Base-by-base conservation (phyloP, 2,329 filamentous ascomycete species). In the Decorospora gaudefroyi region DNA sequence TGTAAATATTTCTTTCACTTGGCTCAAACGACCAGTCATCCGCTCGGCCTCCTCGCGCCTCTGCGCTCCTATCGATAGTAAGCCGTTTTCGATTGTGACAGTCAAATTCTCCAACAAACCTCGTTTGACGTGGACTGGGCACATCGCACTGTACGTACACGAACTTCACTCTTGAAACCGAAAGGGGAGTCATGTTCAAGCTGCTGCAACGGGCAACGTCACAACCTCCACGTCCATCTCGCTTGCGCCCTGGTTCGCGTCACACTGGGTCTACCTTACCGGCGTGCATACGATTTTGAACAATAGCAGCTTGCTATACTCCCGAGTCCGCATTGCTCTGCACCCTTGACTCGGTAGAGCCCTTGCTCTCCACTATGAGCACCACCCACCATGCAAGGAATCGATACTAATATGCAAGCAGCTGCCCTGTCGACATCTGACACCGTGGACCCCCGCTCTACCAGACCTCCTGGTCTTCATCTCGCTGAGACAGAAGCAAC, bases 91-190 rank as follows among this genome's bases (percentile, higher is more conserved):
- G 25, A 23, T 28, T 31, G 8, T 9, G 23, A 50, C 43, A 48
- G 30, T 35, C 38, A 41, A 39, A 51, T 49, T 47, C 49, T 59
- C 59, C 42, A 48, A 57, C 53, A 48, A n/a, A 37, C 32, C 46
- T 53, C 38, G 60, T 66, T 58, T 62, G 57, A 62, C 43, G 43
- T 43, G 35, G 33, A n/a, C 53, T 36, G 37, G 40, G 30, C 42
- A 62, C 75, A 86, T 42, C 41, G 57, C 59, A 54, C 51, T 59
- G 67, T 70, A 69, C 53, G 67, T 69, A 59, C 55, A 49, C 46
- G 38, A 42, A 47, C 58, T 49, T 46, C 38, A n/a, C n/a, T 61
- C 56, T 56, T 67, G 64, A 69, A 69, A 68, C 65, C 48, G 59
- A 51, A 31, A 57, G 60, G 62, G 61, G 52, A 62, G 33, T 57